Evolutionary conservation across 2,329 filamentous ascomycete genomes (phyloP), one percentile per base, ranked within the genome.

Genomic region (Sporothrix brunneoviolacea): DNA sequence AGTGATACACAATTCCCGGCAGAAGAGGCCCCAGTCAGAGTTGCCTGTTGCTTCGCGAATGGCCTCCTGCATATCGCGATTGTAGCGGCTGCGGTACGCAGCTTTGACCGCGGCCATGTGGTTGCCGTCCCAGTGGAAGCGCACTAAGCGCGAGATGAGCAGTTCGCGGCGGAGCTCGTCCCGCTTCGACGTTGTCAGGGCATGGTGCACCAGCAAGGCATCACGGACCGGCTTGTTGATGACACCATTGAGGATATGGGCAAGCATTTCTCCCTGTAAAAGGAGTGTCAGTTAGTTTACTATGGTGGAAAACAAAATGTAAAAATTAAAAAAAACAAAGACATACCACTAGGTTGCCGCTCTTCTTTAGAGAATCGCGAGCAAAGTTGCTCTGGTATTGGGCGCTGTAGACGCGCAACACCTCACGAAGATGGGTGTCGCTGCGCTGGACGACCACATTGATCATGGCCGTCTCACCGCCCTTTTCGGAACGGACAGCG

Each of bases 211-310:
- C 3, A 97, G 82, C 33, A 96, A 77, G 3, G 91, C 89, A 66
- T 97, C 93, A 50, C 93, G 88, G 55, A 95, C 89, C 6, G 93
- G 91, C 53, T 87, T 87, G 71, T 97, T 97, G 71, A 97, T 95
- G 51, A 95, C 83, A 61, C 93, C 93, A 69, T 97, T 96, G 62
- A 98, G 84, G 59, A 97, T 88, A 68, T 97, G 93, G 0, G 90
- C 88, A 33, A 97, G 82, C 18, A 95, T 83, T 71, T 98, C 93
- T 57, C 93, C 93, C 91, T 96, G 54, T 3, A n/a, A 32, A 38
- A 49, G n/a, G n/a, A n/a, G n/a, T n/a, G n/a, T n/a, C n/a, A n/a
- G n/a, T n/a, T n/a, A n/a, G n/a, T n/a, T 32, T 33, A 43, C 39
- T 33, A 22, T 32, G 43, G 15, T 18, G 37, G 21, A 28, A 51